Evolutionary conservation across 306 rosid genomes (phyloP).

Genomic region (Medicago truncatula): MtrunA17r5.0-ANR NC_053044.1:7106001-7106500

Average conservation of each 20-base stretch:
- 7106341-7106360: not conserved
- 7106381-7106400: too few species aligned
- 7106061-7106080: not conserved
- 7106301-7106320: conserved; percentile 26
- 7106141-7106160: not conserved
- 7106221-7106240: too few species aligned
- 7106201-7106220: too few species aligned
- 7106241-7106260: too few species aligned
- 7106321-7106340: conserved; percentile 24
- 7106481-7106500: not conserved
- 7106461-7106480: not conserved
- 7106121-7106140: not conserved
- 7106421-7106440: too few species aligned
- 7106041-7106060: not conserved
- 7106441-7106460: too few species aligned
- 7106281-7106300: conserved; percentile 4
- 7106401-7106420: too few species aligned
- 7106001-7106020: not conserved
- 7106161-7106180: not conserved
- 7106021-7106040: too few species aligned
- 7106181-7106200: too few species aligned
- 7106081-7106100: not conserved
- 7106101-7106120: not conserved
- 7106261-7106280: not conserved
- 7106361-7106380: not conserved